Conservation (phyloP, 2,329 filamentous ascomycete genomes). For the Rhinocladiella similis region DNA sequence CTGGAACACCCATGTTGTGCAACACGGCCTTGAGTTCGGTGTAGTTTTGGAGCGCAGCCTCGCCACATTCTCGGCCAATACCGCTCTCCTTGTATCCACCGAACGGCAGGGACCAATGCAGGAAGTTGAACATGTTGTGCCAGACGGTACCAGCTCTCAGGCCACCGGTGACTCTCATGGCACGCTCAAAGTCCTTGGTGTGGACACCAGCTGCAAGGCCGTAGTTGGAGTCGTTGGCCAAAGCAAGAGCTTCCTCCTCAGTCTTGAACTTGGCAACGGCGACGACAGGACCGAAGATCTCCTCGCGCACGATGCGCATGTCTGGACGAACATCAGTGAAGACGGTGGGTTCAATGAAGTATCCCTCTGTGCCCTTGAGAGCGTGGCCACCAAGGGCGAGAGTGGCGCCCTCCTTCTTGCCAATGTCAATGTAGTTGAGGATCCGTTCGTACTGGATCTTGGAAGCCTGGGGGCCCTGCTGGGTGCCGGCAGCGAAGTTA, state of each 20-base stretch:
- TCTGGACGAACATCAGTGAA: conserved; percentile 56
- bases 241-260: conserved; percentile 73
- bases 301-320: conserved; percentile 86
- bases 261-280: conserved; percentile 79
- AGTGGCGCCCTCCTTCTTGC: conserved; percentile 70
- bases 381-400: conserved; percentile 63
- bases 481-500: conserved; percentile 67
- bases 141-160: conserved; percentile 45
- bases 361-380: conserved; percentile 42
- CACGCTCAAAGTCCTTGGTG: conserved; percentile 40
- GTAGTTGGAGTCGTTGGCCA: conserved; percentile 93
- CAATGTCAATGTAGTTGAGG: conserved; percentile 67
- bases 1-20: neutral
- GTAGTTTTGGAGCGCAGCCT: conserved; percentile 52
- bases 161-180: conserved; percentile 39
- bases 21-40: conserved; percentile 55
- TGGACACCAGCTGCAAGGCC: conserved; percentile 44
- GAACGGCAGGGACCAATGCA: conserved; percentile 40
- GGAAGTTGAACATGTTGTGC: conserved; percentile 45
- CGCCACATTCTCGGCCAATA: conserved; percentile 1
- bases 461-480: conserved; percentile 74
- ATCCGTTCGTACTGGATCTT: conserved; percentile 70
- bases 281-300: conserved; percentile 91
- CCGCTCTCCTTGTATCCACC: conserved; percentile 35
- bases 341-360: conserved; percentile 63